These are phyloP conservation scores for Fusarium sterilihyphosum DNA, from an alignment of 2,329 filamentous ascomycete genomes.

Conservation along the genomic window DNA sequence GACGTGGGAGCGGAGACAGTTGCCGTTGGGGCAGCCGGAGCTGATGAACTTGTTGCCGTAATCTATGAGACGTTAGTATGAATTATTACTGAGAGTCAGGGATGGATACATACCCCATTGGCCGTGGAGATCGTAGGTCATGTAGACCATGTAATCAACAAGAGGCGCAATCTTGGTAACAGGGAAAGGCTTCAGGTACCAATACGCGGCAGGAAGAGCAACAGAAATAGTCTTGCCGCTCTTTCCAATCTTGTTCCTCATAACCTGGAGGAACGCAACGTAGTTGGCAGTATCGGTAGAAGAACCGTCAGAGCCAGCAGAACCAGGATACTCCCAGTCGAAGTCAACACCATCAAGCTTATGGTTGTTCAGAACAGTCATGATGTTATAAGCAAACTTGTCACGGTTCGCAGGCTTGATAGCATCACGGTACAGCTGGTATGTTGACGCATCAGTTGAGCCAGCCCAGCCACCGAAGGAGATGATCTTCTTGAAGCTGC, in stretches of 20 bases:
- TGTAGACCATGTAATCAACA: conserved; percentile 51
- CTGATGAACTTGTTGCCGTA: conserved; percentile 40
- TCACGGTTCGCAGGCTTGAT: conserved; percentile 49
- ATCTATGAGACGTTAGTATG: conserved; percentile 31
- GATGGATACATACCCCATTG: conserved; percentile 41
- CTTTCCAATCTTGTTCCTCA: conserved; percentile 42
- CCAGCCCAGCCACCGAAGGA: conserved; percentile 52
- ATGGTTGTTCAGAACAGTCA: conserved; percentile 52
- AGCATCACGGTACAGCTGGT: conserved; percentile 44
- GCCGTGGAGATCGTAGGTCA: conserved; percentile 52
- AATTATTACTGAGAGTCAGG: no score
- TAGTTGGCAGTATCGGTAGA: conserved; percentile 48
- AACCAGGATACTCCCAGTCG: conserved; percentile 59
- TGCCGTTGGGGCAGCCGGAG: conserved; percentile 42
- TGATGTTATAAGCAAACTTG: conserved; percentile 49
- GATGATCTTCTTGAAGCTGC: conserved; percentile 46
- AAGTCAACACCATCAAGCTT: conserved; percentile 56
- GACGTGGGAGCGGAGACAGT: conserved; percentile 51
- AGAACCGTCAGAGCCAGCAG: conserved; percentile 38
- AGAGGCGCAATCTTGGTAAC: conserved; percentile 45
- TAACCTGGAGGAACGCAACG: conserved; percentile 48
- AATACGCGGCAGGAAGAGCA: conserved; percentile 52
- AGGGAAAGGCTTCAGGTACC: conserved; percentile 51
- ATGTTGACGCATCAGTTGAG: conserved; percentile 40
- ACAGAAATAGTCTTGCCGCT: conserved; percentile 48